Conservation (phyloP, 305 asterid genomes). For the Caryopteris hybrid region DNA sequence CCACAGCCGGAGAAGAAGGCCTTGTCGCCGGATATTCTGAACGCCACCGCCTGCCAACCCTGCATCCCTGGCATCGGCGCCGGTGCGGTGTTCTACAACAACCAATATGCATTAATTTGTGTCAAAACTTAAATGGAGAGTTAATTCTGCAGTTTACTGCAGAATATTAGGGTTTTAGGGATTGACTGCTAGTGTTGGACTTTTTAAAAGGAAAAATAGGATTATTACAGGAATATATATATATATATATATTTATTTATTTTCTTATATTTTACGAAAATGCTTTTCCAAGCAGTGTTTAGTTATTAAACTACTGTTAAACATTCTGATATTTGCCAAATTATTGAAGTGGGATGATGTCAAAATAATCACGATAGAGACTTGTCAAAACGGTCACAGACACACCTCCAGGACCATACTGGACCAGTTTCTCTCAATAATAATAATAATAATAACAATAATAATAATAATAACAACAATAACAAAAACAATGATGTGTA, state of each 20-base stretch:
- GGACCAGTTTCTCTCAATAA: background rate
- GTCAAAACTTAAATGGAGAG: too few relatives aligned
- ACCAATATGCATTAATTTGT: background rate
- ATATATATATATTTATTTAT: too few relatives aligned
- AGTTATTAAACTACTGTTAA: background rate
- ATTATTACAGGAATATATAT: too few relatives aligned
- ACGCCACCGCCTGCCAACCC: slow-evolving; percentile 95
- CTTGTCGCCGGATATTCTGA: slow-evolving; percentile 86
- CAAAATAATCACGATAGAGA: slow-evolving; percentile 10
- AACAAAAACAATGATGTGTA: background rate
- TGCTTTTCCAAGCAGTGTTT: too few relatives aligned
- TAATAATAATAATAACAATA: background rate
- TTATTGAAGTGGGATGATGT: background rate
- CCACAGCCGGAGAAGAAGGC: slow-evolving; percentile 84
- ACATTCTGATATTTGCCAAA: background rate
- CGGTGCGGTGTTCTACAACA: slow-evolving; percentile 72
- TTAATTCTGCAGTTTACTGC: too few relatives aligned
- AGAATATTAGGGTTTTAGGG: too few relatives aligned
- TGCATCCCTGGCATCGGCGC: slow-evolving; percentile 91
- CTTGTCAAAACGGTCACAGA: slow-evolving; percentile 12
- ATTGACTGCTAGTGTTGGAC: too few relatives aligned
- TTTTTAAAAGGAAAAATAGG: too few relatives aligned
- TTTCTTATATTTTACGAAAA: too few relatives aligned
- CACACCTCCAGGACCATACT: background rate
- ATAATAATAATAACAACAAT: background rate